A percentile compares a stretch with the other conserved stretches of the same genome.
Evolutionary conservation across 1,139 yeast genomes (phyloP).

Genomic region (Blastobotrys elegans): DNA sequence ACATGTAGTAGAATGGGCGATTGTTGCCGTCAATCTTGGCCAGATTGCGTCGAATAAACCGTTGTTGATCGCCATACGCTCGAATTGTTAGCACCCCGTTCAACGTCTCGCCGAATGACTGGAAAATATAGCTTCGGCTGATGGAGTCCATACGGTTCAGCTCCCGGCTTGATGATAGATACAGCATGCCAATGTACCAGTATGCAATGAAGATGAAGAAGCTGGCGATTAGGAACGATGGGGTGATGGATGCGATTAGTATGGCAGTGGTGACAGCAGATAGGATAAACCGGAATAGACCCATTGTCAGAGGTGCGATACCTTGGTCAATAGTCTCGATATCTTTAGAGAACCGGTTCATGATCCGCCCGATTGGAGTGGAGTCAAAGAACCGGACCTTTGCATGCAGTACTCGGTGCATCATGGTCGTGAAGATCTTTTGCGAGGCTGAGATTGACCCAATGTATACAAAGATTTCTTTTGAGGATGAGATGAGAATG

Average conservation of each 20-base stretch:
- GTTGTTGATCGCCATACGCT: constrained; percentile 89
- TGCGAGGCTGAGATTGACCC: constrained; percentile 81
- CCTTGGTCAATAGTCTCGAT: constrained; percentile 93
- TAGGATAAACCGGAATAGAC: constrained; percentile 61
- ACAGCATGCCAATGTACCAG: constrained; percentile 67
- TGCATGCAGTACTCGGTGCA: constrained; percentile 62
- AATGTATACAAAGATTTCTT: constrained; percentile 57
- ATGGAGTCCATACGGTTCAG: constrained; percentile 85
- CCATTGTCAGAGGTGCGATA: constrained; percentile 74
- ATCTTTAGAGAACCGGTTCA: constrained; percentile 96
- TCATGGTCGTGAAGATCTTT: constrained; percentile 60
- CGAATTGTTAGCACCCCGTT: constrained; percentile 91
- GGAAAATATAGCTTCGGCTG: constrained; percentile 91
- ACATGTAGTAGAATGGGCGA: constrained; percentile 87
- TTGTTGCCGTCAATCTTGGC: constrained; percentile 76
- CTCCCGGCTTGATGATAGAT: constrained; percentile 84
- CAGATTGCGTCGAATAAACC: constrained; percentile 79
- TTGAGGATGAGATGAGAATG: constrained; percentile 50
- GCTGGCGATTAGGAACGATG: constrained; percentile 76
- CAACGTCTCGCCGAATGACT: constrained; percentile 90
- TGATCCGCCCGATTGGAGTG: constrained; percentile 93
- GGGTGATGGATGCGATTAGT: constrained; percentile 77
- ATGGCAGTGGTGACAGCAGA: constrained; percentile 65
- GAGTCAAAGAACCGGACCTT: constrained; percentile 86
- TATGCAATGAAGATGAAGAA: constrained; percentile 57